Evolutionary conservation across 345 rosid genomes (phyloP).

Genomic region (Pistacia integerrima): DNA sequence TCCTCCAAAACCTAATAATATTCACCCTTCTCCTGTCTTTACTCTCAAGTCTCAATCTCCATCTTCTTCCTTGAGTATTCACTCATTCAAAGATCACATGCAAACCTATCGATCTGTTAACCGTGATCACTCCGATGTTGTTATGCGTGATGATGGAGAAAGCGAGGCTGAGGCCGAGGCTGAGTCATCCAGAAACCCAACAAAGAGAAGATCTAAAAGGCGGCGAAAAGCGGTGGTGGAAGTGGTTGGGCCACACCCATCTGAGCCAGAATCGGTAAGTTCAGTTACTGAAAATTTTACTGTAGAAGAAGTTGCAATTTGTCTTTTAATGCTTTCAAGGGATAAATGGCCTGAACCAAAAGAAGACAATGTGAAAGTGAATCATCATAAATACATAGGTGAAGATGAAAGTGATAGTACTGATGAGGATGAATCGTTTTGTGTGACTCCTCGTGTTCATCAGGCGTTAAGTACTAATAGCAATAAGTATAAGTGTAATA

Average conservation of each 20-base stretch:
- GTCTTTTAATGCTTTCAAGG: slow-evolving; percentile 49
- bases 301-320: slow-evolving; percentile 39
- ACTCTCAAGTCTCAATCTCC: slow-evolving; percentile 5
- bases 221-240: not conserved
- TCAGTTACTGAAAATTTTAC: slow-evolving; percentile 23
- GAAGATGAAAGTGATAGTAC: not conserved
- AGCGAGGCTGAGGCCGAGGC: slow-evolving; percentile 32
- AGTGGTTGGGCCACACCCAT: not conserved
- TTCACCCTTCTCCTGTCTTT: not conserved
- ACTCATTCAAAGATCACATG: not conserved
- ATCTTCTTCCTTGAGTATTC: slow-evolving; percentile 24
- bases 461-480: not conserved
- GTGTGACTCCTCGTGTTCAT: not conserved
- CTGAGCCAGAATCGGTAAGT: slow-evolving; percentile 33
- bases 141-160: slow-evolving; percentile 11
- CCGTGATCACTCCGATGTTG: slow-evolving; percentile 18
- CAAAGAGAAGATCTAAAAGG: slow-evolving; percentile 32
- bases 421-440: slow-evolving; percentile 8
- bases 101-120: slow-evolving; percentile 26
- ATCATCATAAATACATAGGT: not conserved
- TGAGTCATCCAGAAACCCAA: slow-evolving; percentile 22
- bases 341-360: slow-evolving; percentile 36
- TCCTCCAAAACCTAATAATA: slow-evolving; percentile 29
- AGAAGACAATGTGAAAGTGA: not conserved
- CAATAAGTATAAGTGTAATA: slow-evolving; percentile 43